Conservation (phyloP, 202 grass and related monocot species). For the Carex sylvatica region DNA sequence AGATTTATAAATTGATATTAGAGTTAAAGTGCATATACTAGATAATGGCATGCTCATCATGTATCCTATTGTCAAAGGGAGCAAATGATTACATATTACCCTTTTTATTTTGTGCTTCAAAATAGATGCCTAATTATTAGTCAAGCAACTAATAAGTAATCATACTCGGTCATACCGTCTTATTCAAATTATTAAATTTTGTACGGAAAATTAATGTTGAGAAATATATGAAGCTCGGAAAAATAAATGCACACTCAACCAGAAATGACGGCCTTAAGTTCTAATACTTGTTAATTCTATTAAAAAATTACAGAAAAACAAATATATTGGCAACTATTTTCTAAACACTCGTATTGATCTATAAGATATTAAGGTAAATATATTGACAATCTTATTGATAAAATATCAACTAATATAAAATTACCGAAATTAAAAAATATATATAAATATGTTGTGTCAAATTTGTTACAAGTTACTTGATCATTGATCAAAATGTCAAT, state of each 20-base stretch:
- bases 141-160: conserved; percentile 1
- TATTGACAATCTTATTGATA: background rate
- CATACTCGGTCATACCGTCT: background rate
- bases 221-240: too few relatives aligned
- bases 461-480: background rate
- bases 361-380: background rate
- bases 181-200: too few relatives aligned
- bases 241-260: too few relatives aligned
- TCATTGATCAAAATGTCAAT: background rate
- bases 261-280: too few relatives aligned
- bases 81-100: background rate
- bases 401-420: background rate
- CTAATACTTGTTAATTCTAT: background rate
- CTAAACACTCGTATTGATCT: too few relatives aligned
- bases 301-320: background rate
- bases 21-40: background rate
- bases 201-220: too few relatives aligned
- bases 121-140: background rate
- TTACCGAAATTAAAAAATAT: background rate
- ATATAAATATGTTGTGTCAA: background rate
- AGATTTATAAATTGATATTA: background rate
- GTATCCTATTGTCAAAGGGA: background rate
- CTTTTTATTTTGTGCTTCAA: background rate
- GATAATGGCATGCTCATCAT: background rate
- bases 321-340: too few relatives aligned